Conservation (phyloP, 805 yeast genomes). For the Hanseniaspora nectarophila region DNA sequence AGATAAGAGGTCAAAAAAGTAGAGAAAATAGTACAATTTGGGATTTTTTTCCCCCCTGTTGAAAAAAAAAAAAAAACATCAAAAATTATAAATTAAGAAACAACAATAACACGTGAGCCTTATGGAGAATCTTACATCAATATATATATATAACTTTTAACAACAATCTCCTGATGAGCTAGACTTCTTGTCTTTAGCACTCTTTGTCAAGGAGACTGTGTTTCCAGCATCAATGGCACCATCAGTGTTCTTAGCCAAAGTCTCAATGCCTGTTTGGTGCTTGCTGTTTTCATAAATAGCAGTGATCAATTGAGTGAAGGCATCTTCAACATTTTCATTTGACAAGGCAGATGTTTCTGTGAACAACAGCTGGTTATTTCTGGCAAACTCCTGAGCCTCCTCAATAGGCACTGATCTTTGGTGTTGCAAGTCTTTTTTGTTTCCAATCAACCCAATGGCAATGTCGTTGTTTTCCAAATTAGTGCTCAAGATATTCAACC, state of each 20-base stretch:
- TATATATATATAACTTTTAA: neutral
- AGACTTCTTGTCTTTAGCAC: neutral
- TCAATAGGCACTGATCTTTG: conserved; percentile 94
- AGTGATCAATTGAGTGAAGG: conserved; percentile 84
- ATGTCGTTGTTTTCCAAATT: conserved; percentile 82
- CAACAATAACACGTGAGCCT: no score
- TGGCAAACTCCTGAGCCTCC: conserved; percentile 88
- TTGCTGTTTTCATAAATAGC: conserved; percentile 48
- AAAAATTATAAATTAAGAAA: no score
- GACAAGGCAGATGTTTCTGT: conserved; percentile 94
- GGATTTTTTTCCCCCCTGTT: no score
- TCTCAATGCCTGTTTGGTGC: conserved; percentile 11
- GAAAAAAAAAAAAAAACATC: no score
- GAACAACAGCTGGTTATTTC: conserved; percentile 80
- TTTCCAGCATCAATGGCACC: neutral
- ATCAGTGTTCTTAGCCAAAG: neutral
- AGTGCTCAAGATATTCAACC: conserved; percentile 83
- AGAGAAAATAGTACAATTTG: no score
- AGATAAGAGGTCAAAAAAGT: no score
- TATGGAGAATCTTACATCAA: no score
- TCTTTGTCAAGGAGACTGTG: conserved; percentile 9
- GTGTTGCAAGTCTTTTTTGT: conserved; percentile 82
- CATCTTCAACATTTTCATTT: conserved; percentile 86
- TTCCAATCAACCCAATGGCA: conserved; percentile 86
- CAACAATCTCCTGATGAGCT: conserved; percentile 8